Evolutionary conservation across 2,329 filamentous ascomycete species (phyloP), one percentile per base, ranked within the genome.

Genomic region (Sporothrix protearum): DNA sequence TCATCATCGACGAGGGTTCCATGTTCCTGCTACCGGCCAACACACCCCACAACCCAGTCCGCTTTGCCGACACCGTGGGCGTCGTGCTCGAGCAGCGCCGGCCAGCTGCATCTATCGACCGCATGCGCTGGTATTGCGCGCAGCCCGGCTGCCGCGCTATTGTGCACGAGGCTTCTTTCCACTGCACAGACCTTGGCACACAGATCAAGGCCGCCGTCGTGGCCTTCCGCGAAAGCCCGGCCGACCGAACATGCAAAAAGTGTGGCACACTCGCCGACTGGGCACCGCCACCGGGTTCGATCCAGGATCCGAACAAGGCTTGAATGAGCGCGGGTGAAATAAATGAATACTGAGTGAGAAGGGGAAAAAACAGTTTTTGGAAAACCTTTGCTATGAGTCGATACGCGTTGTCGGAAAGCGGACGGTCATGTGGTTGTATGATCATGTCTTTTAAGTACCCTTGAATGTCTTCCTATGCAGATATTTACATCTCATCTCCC

Each of bases 151-250:
- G 94, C 79, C 82, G 84, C 16, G 85, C 86, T 71, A 81, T 94
- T 74, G 94, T 98, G 7, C 91, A 96, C 81, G 94, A 98, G 84
- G 91, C 90, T 57, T 84, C 86, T 12, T 98, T 99, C 78, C 89
- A 96, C 80, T 97, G 94, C 80, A 94, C 90, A 45, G 91, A 98
- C 82, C 82, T 98, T 74, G 95, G 95, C 25, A 95, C 91, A 30
- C 96, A 98, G 88, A 95, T 99, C 78, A 98, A 97, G 85, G 88
- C 88, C 69, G 94, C 92, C 8, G 95, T 98, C 49, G 89, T 97
- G 81, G 85, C 84, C 25, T 98, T 98, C 81, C 91, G 89, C 80
- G 85, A 80, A 1, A 88, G 82, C 70, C 86, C 89, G 71, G 84
- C 88, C 73, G 88, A 87, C 81, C 88, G 95, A 79, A 94, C 82